Evolutionary conservation across 805 yeast genomes (phyloP), one percentile per base, ranked within the genome.

Genomic region (Lipomyces spencermartinsiae): DNA sequence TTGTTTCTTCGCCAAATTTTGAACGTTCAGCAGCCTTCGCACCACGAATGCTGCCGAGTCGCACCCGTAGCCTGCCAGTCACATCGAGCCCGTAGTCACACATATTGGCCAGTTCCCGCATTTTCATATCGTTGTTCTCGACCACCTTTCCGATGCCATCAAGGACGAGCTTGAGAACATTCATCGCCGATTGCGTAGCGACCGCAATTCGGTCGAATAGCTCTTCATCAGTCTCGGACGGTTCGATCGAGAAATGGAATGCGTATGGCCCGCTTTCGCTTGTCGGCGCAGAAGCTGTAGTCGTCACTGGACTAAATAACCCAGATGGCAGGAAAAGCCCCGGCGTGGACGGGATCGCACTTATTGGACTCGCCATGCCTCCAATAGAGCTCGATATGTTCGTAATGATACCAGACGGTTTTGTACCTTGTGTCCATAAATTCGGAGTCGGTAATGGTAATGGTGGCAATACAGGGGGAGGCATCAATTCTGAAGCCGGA

Each of bases 81-180:
- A 90, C 85, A n/a, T 92, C 97, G 85, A 90, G 88, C 0, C 97
- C 91, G 22, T 87, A 81, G 64, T 90, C 86, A 76, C 97, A 92
- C 12, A 91, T 89, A 58, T 82, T 83, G 0, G 96, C 89, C 60
- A 93, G 81, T 60, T 92, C 97, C 72, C 88, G 88, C 39, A 92
- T 89, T 73, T 89, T 89, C 5, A 75, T 0, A 91, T 88, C 43
- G 43, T 84, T 74, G 7, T 83, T 78, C 61, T 76, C 78, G 31
- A 79, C 81, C 34, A 76, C 76, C 66, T 74, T 77, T 25, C 75
- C 62, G 6, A 78, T 70, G 31, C 77, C 76, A 51, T 81, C 82
- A 4, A 89, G 90, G 63, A 92, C 79, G 73, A 91, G 94, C 35
- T 89, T 84, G 73, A 90, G 89, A 1, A 92, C 97, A n/a, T 85